Conservation (phyloP, 495 filamentous ascomycete genomes). For the Podospora tetraspora region DNA sequence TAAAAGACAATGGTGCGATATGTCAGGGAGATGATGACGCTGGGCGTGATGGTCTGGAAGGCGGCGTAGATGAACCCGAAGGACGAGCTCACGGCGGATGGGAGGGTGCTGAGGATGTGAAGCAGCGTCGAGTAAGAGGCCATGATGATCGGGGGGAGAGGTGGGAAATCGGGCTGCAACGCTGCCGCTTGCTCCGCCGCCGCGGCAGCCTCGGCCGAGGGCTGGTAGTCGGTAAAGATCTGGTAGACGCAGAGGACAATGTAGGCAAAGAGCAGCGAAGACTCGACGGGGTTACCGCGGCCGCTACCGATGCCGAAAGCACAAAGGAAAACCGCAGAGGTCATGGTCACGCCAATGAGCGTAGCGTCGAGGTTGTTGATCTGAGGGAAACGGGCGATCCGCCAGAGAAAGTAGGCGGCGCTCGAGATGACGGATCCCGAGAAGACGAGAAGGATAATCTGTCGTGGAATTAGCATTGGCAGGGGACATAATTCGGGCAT, state of each 20-base stretch:
- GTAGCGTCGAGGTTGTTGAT: constrained; percentile 92
- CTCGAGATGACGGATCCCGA: constrained; percentile 89
- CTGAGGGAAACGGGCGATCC: constrained; percentile 86
- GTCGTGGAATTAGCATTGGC: constrained; percentile 25
- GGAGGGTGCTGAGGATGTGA: constrained; percentile 75
- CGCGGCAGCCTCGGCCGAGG: constrained; percentile 56
- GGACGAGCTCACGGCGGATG: constrained; percentile 73
- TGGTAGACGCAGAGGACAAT: constrained; percentile 96
- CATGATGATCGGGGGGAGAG: constrained; percentile 94
- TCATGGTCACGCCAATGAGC: constrained; percentile 85
- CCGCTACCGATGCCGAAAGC: constrained; percentile 93
- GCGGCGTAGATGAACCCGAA: constrained; percentile 85
- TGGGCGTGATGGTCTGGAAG: constrained; percentile 87
- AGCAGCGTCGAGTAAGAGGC: constrained; percentile 92
- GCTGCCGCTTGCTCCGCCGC: constrained; percentile 43
- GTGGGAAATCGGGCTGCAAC: constrained; percentile 76
- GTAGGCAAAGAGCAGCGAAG: constrained; percentile 92
- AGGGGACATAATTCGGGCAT: constrained; percentile 7
- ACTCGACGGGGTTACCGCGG: constrained; percentile 92
- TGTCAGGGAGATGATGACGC: constrained; percentile 85
- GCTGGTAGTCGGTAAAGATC: constrained; percentile 96
- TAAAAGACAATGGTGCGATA: constrained; percentile 94
- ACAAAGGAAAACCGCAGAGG: constrained; percentile 84
- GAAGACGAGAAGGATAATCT: constrained; percentile 84
- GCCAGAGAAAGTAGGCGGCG: constrained; percentile 93